Evolutionary conservation across 2,329 filamentous ascomycete species (phyloP), one percentile per base, ranked within the genome.

Genomic region (Epichloe elymi): DNA sequence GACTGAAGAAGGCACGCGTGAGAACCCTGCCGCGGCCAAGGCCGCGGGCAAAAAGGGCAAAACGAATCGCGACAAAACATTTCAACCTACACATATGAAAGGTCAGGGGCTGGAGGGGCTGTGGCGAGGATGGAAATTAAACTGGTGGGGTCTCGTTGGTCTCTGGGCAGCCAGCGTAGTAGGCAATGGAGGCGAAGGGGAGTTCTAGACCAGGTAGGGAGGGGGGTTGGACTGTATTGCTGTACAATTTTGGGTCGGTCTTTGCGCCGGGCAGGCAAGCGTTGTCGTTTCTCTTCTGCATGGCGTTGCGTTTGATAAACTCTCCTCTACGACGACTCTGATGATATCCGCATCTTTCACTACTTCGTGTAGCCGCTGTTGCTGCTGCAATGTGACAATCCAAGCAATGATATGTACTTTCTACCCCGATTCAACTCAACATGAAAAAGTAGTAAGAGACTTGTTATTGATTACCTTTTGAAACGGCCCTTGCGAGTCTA

Each of bases 91-190:
- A 1, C 73, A 74, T 56, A 69, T 70, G 49, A 79, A 77, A 59
- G 85, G 85, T 0, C 85, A 88, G 62, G 85, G 85, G 4, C 63
- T 83, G 8, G 73, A 80, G 41, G 85, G 85, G 0, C 70, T 88
- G 12, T 86, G 83, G 75, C 71, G 85, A 35, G 85, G 85, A 0
- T 88, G 84, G 83, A 82, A 85, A 63, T 82, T 88, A 38, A 86
- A 82, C 53, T 86, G 85, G 72, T 88, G 85, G 83, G 85, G 85
- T 0, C 65, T 88, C 6, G 79, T 87, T 11, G 85, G 85, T 8
- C 74, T 88, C 10, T 88, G 85, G 85, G 79, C 80, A 7, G 83
- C 83, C 23, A 78, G 79, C 37, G 74, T 84, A 23, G 67, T 86
- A 44, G 79, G 79, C 10, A 75, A 72, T 41, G 78, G 77, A 23